Conservation (phyloP, 2,329 filamentous ascomycete genomes). For the Pseudogymnoascus destructans region DNA sequence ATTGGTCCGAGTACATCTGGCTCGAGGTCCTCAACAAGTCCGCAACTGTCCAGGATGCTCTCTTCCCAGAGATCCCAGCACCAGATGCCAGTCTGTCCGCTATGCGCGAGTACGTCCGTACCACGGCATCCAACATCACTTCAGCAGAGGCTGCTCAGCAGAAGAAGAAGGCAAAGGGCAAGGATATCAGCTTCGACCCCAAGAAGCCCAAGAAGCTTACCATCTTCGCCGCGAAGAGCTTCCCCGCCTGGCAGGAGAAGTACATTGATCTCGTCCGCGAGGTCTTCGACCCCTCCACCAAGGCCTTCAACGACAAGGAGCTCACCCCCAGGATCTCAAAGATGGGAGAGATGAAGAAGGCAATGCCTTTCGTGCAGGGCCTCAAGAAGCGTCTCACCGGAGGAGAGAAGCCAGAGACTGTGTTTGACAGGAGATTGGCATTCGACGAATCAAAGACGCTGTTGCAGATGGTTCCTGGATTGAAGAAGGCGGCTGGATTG, state of each 20-base stretch:
- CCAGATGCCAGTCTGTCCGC: conserved; percentile 58
- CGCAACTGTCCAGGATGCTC: conserved; percentile 64
- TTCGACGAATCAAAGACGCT: conserved; percentile 77
- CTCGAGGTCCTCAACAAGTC: conserved; percentile 73
- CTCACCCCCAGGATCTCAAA: conserved; percentile 69
- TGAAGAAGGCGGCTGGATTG: conserved; percentile 65
- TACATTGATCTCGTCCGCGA: conserved; percentile 70
- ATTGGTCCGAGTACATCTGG: conserved; percentile 94
- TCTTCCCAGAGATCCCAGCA: conserved; percentile 57
- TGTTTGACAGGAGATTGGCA: conserved; percentile 71
- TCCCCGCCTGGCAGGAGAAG: conserved; percentile 83
- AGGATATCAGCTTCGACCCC: conserved; percentile 71
- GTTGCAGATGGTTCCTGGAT: conserved; percentile 60
- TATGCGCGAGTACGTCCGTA: conserved; percentile 68
- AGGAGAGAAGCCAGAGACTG: conserved; percentile 50
- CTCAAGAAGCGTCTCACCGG: conserved; percentile 72
- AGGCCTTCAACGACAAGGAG: conserved; percentile 65
- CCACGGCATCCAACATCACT: conserved; percentile 62
- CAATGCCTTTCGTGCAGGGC: conserved; percentile 87
- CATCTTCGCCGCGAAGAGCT: conserved; percentile 67
- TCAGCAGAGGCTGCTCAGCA: conserved; percentile 70
- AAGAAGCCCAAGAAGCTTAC: conserved; percentile 85
- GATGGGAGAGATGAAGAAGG: conserved; percentile 85
- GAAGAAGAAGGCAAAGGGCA: conserved; percentile 90
- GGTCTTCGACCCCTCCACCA: conserved; percentile 48